These are phyloP conservation scores for Trametes meyenii DNA, from an alignment of 768 basidiomycete species.

Conservation along the genomic window DNA sequence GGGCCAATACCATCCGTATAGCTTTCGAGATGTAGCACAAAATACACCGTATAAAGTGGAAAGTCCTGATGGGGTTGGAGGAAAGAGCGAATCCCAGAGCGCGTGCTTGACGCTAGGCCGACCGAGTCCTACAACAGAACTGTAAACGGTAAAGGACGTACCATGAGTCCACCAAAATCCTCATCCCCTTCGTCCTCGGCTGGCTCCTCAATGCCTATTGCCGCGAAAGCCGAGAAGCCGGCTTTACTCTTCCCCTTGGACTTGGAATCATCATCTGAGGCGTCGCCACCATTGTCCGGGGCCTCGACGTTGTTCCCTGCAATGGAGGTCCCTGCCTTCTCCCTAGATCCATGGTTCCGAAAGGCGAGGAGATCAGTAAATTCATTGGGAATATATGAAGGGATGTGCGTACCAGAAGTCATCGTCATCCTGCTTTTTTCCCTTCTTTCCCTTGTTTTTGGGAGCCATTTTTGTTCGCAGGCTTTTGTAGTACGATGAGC, in stretches of 20 bases:
- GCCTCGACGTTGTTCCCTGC: conserved; percentile 41
- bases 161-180: conserved; percentile 27
- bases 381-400: conserved; percentile 21
- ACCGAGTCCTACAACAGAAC: neutral
- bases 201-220: conserved; percentile 46
- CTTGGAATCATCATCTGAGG: conserved; percentile 47
- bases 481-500: neutral
- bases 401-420: conserved; percentile 65
- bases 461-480: conserved; percentile 48
- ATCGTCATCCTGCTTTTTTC: conserved; percentile 80
- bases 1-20: no score
- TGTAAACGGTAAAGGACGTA: conserved; percentile 17
- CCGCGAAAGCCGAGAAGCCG: conserved; percentile 56
- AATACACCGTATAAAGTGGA: no score
- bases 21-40: no score
- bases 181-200: conserved; percentile 25
- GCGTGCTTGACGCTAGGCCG: neutral
- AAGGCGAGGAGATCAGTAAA: conserved; percentile 16
- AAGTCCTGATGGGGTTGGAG: no score
- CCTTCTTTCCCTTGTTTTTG: conserved; percentile 86
- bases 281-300: conserved; percentile 35
- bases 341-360: conserved; percentile 44
- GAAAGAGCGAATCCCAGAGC: no score
- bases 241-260: conserved; percentile 33
- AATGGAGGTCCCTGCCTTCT: conserved; percentile 62